phyloP scores from a whole-genome alignment of 345 rosid species.

The Gossypioides kirkii region DNA sequence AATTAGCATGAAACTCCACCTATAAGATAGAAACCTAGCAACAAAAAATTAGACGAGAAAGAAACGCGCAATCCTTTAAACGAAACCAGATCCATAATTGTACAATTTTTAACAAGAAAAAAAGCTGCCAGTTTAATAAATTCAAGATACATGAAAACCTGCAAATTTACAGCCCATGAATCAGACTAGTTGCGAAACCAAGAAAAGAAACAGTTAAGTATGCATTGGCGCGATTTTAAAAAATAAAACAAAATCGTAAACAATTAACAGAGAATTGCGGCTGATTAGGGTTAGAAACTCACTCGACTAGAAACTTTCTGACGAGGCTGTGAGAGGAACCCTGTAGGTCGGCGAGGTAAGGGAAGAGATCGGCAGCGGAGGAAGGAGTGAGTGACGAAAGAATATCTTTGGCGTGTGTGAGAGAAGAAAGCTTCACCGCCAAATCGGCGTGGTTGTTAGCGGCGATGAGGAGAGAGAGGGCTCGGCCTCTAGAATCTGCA shows the following conservation, averaged over 20 bases:
- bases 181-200: not conserved
- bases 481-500: conserved; percentile 46
- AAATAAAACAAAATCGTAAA: conserved; percentile 10
- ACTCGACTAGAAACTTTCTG: conserved; percentile 69
- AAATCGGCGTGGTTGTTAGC: conserved; percentile 77
- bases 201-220: not conserved
- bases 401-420: conserved; percentile 72
- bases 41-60: not conserved
- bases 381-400: conserved; percentile 59
- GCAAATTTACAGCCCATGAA: not conserved
- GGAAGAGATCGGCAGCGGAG: conserved; percentile 68
- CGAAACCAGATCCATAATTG: too few species aligned
- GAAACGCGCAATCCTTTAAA: not conserved
- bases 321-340: conserved; percentile 69
- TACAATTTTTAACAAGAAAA: not conserved
- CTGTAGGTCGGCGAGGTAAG: conserved; percentile 73
- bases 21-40: not conserved
- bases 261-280: not conserved
- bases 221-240: not conserved
- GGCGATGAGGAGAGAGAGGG: conserved; percentile 73
- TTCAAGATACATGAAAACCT: not conserved
- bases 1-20: not conserved
- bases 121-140: not conserved
- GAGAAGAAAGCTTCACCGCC: conserved; percentile 84
- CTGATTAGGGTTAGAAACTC: conserved; percentile 43